Percentiles rank a stretch among this genome's conserved stretches.
These are phyloP conservation scores for Sungouiella blattae DNA, from an alignment of 805 yeast species.

Conservation along the genomic window DNA sequence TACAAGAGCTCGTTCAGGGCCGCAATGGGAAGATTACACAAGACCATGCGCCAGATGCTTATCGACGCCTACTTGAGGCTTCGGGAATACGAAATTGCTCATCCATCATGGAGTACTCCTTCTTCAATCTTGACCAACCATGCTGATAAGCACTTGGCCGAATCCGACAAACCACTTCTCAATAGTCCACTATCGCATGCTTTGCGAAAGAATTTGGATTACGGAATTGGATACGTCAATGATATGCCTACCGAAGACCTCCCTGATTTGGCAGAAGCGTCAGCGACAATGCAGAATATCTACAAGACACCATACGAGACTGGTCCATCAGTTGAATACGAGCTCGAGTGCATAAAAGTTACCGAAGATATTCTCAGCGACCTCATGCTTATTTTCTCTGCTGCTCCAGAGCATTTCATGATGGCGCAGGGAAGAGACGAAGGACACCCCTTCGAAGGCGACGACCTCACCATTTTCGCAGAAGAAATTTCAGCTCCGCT, in stretches of 20 bases:
- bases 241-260: slow-evolving; percentile 4
- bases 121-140: slow-evolving; percentile 11
- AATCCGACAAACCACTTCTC: slow-evolving; percentile 3
- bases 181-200: background rate
- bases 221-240: slow-evolving; percentile 8
- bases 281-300: background rate
- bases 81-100: slow-evolving; percentile 16
- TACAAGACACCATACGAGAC: too few relatives aligned
- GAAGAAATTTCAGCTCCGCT: slow-evolving; percentile 26
- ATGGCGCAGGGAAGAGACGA: too few relatives aligned
- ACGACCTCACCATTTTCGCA: slow-evolving; percentile 17
- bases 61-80: slow-evolving; percentile 24
- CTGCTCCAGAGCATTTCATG: slow-evolving; percentile 23
- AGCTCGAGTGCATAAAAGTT: background rate
- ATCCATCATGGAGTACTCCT: background rate
- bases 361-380: slow-evolving; percentile 30
- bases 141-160: slow-evolving; percentile 14
- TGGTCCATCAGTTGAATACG: background rate
- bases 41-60: slow-evolving; percentile 23
- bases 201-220: slow-evolving; percentile 15
- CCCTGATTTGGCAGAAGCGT: background rate
- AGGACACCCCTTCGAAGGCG: background rate
- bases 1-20: slow-evolving; percentile 18
- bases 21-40: slow-evolving; percentile 23
- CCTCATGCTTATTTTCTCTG: slow-evolving; percentile 29